A percentile compares a stretch with the other conserved stretches of the same genome.
Conservation (phyloP, 2,329 filamentous ascomycete species). For the Penicillium sp. region DNA sequence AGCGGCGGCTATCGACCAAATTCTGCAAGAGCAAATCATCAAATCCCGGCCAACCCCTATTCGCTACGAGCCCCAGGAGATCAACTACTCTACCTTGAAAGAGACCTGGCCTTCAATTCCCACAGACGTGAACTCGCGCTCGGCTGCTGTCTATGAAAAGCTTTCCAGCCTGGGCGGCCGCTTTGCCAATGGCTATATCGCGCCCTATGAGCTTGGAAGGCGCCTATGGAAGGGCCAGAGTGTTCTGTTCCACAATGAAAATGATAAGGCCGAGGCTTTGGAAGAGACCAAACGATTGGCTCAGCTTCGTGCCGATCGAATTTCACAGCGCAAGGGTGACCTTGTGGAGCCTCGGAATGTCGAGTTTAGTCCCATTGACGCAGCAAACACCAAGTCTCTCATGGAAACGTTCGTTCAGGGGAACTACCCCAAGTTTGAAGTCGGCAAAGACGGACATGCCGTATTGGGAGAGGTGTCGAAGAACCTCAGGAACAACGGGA, state of each 20-base stretch:
- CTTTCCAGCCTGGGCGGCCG: slow-evolving; percentile 30
- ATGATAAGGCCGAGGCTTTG: slow-evolving; percentile 32
- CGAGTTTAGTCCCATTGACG: slow-evolving; percentile 22
- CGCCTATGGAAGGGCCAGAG: slow-evolving; percentile 32
- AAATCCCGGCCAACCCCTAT: slow-evolving; percentile 26
- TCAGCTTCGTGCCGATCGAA: slow-evolving; percentile 26
- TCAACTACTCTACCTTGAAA: slow-evolving; percentile 26
- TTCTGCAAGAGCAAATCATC: slow-evolving; percentile 25
- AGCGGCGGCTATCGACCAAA: slow-evolving; percentile 23
- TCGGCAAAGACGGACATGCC: slow-evolving; percentile 17
- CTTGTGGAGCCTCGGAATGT: slow-evolving; percentile 29
- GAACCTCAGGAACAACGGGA: slow-evolving; percentile 36
- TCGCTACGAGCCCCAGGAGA: slow-evolving; percentile 30
- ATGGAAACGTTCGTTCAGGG: slow-evolving; percentile 29
- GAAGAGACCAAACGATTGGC: slow-evolving; percentile 30
- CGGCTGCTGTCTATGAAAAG: slow-evolving; percentile 29
- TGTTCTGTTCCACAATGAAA: slow-evolving; percentile 32
- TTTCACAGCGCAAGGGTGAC: slow-evolving; percentile 32
- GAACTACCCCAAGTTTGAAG: slow-evolving; percentile 23
- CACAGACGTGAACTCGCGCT: slow-evolving; percentile 22
- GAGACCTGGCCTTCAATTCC: slow-evolving; percentile 37
- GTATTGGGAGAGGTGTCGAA: slow-evolving; percentile 28
- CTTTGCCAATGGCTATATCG: slow-evolving; percentile 29
- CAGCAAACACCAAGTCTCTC: slow-evolving; percentile 23
- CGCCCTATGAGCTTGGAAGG: slow-evolving; percentile 31